Evolutionary conservation across 306 rosid species (phyloP).

Genomic region (Oemleria cerasiformis): DNA sequence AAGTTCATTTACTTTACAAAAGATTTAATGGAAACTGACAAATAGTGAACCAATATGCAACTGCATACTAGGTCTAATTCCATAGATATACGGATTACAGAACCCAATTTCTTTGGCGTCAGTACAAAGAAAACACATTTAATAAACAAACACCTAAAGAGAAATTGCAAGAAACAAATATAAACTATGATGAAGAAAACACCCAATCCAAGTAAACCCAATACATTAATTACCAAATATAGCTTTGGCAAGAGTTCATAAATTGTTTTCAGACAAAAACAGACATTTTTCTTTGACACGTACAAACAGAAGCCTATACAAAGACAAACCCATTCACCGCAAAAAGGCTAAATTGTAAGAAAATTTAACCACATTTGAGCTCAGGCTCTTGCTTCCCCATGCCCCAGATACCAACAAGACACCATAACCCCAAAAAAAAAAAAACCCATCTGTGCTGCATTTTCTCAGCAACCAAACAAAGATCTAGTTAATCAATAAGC

Average conservation of each 20-base stretch:
- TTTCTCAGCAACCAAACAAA: constrained; percentile 30
- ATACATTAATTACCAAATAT: neutral
- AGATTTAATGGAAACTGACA: neutral
- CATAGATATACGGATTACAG: neutral
- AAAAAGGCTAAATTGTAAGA: neutral
- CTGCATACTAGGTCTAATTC: neutral
- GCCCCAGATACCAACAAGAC: neutral
- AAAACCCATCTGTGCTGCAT: neutral
- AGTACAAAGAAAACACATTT: neutral
- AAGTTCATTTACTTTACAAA: neutral
- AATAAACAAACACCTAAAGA: constrained; percentile 6
- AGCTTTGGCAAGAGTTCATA: neutral
- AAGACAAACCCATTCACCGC: constrained; percentile 3
- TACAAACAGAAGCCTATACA: neutral
- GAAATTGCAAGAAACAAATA: neutral
- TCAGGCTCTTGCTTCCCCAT: neutral
- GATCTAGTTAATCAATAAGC: constrained; percentile 4
- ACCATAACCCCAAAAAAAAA: neutral
- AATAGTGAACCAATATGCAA: neutral
- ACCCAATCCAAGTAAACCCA: neutral
- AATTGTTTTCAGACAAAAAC: neutral
- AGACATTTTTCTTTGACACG: neutral
- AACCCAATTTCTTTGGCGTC: neutral
- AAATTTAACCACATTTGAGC: constrained; percentile 2
- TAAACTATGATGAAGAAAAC: neutral